A percentile compares a stretch with the other conserved stretches of the same genome.
Conservation (phyloP, 2,329 filamentous ascomycete species). For the Aspergillus glaucus region DNA sequence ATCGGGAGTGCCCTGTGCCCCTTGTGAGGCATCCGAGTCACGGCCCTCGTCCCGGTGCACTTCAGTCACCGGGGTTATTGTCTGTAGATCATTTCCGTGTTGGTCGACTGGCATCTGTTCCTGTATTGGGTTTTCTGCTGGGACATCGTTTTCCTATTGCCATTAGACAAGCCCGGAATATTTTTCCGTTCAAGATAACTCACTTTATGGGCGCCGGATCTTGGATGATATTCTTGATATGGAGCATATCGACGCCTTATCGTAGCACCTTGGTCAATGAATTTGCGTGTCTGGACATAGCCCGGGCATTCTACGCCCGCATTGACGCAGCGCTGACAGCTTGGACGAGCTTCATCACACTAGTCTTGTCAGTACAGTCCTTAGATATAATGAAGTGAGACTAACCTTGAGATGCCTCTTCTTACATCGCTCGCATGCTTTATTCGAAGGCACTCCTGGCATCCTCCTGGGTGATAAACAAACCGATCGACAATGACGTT, state of each 20-base stretch:
- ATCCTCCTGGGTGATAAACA: conserved; percentile 11
- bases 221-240: conserved; percentile 22
- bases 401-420: conserved; percentile 34
- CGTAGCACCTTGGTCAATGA: conserved; percentile 38
- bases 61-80: not conserved
- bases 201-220: not conserved
- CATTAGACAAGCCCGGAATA: not conserved
- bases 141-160: not conserved
- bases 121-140: not conserved
- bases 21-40: not conserved
- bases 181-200: not conserved
- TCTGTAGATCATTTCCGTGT: not conserved
- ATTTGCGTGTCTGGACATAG: conserved; percentile 39
- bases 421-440: conserved; percentile 35
- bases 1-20: not conserved
- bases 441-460: conserved; percentile 36
- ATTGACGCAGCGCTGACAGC: conserved; percentile 32
- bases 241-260: conserved; percentile 35
- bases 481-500: not conserved
- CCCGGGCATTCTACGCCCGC: conserved; percentile 36
- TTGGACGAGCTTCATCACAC: conserved; percentile 37
- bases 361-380: conserved; percentile 8
- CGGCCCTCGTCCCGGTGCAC: not conserved
- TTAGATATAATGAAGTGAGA: not conserved
- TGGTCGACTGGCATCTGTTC: not conserved